phyloP scores from a whole-genome alignment of 768 basidiomycete genomes.

The Mycena venus region DNA sequence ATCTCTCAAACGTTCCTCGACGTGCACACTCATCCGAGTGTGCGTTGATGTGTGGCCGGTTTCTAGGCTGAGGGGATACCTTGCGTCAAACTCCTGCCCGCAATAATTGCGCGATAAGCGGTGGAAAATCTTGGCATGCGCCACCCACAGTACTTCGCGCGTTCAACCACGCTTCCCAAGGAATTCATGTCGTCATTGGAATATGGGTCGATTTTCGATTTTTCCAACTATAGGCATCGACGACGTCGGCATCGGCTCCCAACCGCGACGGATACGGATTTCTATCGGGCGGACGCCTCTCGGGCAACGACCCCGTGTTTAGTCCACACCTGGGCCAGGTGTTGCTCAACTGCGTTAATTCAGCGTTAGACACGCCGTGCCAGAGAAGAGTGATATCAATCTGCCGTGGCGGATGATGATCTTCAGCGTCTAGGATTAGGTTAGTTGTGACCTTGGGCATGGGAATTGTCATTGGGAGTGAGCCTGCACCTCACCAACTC shows the following conservation, averaged over 20 bases:
- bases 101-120: background rate
- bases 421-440: background rate
- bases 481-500: background rate
- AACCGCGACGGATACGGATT: constrained; percentile 8
- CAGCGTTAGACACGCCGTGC: background rate
- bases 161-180: background rate
- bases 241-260: constrained; percentile 1
- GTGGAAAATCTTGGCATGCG: background rate
- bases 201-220: background rate
- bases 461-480: background rate
- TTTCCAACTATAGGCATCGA: background rate
- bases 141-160: background rate
- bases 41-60: no score
- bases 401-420: background rate
- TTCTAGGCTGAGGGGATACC: no score
- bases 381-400: constrained; percentile 4
- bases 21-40: no score
- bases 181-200: background rate
- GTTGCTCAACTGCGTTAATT: background rate
- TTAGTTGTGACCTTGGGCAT: background rate
- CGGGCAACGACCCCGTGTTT: background rate
- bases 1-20: no score
- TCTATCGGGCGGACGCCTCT: background rate
- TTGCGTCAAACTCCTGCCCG: background rate
- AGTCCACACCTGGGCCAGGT: background rate